These are phyloP conservation scores for Fusarium napiforme DNA, from an alignment of 2,329 filamentous ascomycete genomes.

Conservation along the genomic window DNA sequence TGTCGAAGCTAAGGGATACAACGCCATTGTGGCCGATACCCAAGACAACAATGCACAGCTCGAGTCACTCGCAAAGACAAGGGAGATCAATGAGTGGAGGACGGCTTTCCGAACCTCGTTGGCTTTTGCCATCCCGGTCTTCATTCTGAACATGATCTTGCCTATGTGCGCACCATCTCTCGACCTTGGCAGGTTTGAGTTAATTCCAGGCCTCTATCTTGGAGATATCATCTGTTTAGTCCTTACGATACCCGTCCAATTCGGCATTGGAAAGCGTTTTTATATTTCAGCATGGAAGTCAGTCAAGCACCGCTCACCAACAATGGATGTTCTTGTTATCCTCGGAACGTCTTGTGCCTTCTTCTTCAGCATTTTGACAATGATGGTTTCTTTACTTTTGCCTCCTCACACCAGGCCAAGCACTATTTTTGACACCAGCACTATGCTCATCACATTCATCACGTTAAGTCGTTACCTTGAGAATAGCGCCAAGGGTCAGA, in stretches of 20 bases:
- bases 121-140: slow-evolving; percentile 87
- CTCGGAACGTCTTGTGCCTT: slow-evolving; percentile 95
- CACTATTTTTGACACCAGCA: slow-evolving; percentile 97
- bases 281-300: slow-evolving; percentile 95
- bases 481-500: slow-evolving; percentile 95
- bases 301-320: slow-evolving; percentile 87
- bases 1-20: slow-evolving; percentile 85
- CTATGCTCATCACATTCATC: slow-evolving; percentile 97
- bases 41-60: slow-evolving; percentile 98
- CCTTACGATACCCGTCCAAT: slow-evolving; percentile 93
- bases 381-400: slow-evolving; percentile 82
- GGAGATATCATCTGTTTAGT: slow-evolving; percentile 86
- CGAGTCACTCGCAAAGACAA: slow-evolving; percentile 94
- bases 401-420: slow-evolving; percentile 82
- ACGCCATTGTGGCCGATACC: slow-evolving; percentile 87
- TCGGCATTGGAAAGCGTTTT: slow-evolving; percentile 94
- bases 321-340: slow-evolving; percentile 97
- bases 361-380: slow-evolving; percentile 90
- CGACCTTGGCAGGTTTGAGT: slow-evolving; percentile 77
- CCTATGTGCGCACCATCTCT: slow-evolving; percentile 83
- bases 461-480: slow-evolving; percentile 91
- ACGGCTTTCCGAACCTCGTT: slow-evolving; percentile 81
- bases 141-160: slow-evolving; percentile 91
- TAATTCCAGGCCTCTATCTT: slow-evolving; percentile 82
- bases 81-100: slow-evolving; percentile 94